Evolutionary conservation across 1,139 yeast genomes (phyloP).

Genomic region (Hemisphaericaspora subhashii): DNA sequence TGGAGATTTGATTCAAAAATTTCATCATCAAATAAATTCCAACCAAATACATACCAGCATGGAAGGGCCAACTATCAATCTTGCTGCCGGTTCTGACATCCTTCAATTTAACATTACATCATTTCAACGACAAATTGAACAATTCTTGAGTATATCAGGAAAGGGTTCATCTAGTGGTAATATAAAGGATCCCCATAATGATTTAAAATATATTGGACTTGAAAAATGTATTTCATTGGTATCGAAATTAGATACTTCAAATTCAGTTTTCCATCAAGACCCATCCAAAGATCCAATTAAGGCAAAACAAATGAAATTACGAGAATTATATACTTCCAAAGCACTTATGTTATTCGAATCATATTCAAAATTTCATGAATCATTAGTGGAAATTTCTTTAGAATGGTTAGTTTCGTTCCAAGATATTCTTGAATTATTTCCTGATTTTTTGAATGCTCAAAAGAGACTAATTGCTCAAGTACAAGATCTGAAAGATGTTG

Average conservation of each 20-base stretch:
- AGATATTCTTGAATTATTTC: slow-evolving; percentile 39
- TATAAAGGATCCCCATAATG: slow-evolving; percentile 29
- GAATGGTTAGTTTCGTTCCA: slow-evolving; percentile 43
- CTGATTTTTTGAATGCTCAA: slow-evolving; percentile 39
- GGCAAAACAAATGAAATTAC: slow-evolving; percentile 29
- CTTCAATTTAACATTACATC: slow-evolving; percentile 30
- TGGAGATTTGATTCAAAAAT: slow-evolving; percentile 46
- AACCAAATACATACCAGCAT: slow-evolving; percentile 19
- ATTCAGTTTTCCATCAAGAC: slow-evolving; percentile 16
- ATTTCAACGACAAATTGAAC: slow-evolving; percentile 43
- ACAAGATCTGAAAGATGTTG: slow-evolving; percentile 3
- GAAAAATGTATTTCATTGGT: slow-evolving; percentile 37
- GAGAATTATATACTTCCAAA: slow-evolving; percentile 35
- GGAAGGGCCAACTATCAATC: slow-evolving; percentile 20
- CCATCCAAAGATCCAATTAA: slow-evolving; percentile 22
- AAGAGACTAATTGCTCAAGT: slow-evolving; percentile 6
- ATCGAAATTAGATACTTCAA: slow-evolving; percentile 22
- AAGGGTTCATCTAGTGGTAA: slow-evolving; percentile 18
- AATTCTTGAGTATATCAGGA: slow-evolving; percentile 30
- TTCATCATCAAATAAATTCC: slow-evolving; percentile 32
- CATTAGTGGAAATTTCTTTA: slow-evolving; percentile 42
- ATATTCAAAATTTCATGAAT: slow-evolving; percentile 39
- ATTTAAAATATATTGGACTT: slow-evolving; percentile 34
- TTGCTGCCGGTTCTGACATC: slow-evolving; percentile 30
- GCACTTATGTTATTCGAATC: slow-evolving; percentile 35